A percentile compares a stretch with the other conserved stretches of the same genome.
These are phyloP conservation scores for Allium cepa DNA, from an alignment of 106 monocot genomes.

Conservation along the genomic window DNA sequence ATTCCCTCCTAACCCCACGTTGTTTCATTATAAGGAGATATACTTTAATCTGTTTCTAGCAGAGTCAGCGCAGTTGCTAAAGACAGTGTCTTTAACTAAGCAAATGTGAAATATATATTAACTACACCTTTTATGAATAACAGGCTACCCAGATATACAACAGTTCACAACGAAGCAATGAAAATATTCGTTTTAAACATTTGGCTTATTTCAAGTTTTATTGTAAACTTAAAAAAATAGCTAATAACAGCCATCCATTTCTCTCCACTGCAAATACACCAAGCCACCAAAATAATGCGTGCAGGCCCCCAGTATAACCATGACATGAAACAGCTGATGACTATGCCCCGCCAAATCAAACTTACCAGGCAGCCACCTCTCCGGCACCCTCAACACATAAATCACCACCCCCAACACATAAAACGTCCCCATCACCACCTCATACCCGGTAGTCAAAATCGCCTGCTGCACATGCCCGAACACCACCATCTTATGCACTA, in stretches of 20 bases:
- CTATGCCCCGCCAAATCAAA: conserved; percentile 75
- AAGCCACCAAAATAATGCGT: conserved; percentile 58
- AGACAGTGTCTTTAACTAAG: too few species aligned
- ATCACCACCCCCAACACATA: conserved; percentile 46
- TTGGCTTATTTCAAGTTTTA: too few species aligned
- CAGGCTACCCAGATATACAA: neutral
- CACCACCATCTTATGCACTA: conserved; percentile 48
- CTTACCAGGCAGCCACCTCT: conserved; percentile 75
- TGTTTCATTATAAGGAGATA: too few species aligned
- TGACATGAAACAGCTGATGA: conserved; percentile 65
- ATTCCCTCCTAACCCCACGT: too few species aligned
- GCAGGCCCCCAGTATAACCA: conserved; percentile 71
- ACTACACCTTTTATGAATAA: too few species aligned
- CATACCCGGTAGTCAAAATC: conserved; percentile 43
- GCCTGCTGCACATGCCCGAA: conserved; percentile 49
- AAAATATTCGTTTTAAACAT: neutral
- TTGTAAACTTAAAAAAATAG: too few species aligned
- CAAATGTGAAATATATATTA: too few species aligned
- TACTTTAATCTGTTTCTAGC: too few species aligned
- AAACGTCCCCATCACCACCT: conserved; percentile 47
- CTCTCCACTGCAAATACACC: conserved; percentile 62
- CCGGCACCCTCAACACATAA: conserved; percentile 56
- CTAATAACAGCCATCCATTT: conserved; percentile 23
- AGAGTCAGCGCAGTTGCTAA: too few species aligned
- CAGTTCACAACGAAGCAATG: neutral